Evolutionary conservation across 1,139 yeast genomes (phyloP).

Genomic region (Meyerozyma carpophila): DNA sequence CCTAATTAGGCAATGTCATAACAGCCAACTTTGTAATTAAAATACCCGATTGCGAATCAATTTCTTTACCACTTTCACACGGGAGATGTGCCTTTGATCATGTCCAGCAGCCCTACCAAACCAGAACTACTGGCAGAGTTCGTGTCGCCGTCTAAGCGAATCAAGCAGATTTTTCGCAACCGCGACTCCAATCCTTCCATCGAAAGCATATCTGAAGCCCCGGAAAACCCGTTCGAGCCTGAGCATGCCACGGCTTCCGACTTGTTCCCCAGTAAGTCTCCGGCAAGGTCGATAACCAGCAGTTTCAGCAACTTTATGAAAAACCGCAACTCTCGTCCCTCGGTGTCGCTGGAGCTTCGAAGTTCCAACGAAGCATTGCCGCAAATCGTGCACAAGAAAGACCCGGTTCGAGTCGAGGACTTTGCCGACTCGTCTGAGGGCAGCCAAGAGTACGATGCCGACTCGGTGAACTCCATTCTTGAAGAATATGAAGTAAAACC

Average conservation of each 20-base stretch:
- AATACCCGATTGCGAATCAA: neutral
- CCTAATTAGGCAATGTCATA: neutral
- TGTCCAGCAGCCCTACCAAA: neutral
- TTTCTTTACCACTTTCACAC: neutral
- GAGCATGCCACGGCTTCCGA: neutral
- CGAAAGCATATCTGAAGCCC: neutral
- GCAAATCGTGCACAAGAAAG: neutral
- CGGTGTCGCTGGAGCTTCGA: neutral
- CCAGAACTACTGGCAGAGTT: neutral
- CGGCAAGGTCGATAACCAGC: neutral
- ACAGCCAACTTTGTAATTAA: neutral
- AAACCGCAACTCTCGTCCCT: neutral
- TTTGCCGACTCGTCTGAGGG: slow-evolving; percentile 36
- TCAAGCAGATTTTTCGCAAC: neutral
- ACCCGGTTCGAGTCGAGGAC: slow-evolving; percentile 25
- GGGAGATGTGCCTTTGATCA: neutral
- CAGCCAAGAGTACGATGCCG: slow-evolving; percentile 17
- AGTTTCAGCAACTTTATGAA: neutral
- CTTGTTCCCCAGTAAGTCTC: neutral
- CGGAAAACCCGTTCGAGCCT: neutral
- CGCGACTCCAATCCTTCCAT: neutral
- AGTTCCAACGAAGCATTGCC: neutral
- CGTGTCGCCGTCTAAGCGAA: neutral
- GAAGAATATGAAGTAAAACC: slow-evolving; percentile 21
- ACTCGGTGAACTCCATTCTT: slow-evolving; percentile 29